These are phyloP conservation scores for Peronosclerospora sorghi DNA, from an alignment of 352 stramenopile genomes.

Conservation along the genomic window DNA sequence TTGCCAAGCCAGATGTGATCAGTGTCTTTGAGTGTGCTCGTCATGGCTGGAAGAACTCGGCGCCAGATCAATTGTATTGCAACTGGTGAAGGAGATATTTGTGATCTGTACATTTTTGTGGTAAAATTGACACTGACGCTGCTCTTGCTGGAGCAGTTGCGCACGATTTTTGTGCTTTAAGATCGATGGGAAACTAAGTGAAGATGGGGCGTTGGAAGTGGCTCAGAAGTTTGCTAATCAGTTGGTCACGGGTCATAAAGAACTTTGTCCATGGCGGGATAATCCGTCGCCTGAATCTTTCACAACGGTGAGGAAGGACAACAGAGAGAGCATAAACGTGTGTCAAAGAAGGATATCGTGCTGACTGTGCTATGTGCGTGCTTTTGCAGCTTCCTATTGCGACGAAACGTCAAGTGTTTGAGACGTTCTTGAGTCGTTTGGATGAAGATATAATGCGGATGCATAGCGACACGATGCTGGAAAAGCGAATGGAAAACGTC, in stretches of 20 bases:
- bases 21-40: slow-evolving; percentile 36
- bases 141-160: slow-evolving; percentile 18
- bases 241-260: slow-evolving; percentile 28
- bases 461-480: slow-evolving; percentile 4
- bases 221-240: slow-evolving; percentile 27
- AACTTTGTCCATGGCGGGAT: slow-evolving; percentile 43
- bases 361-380: neutral
- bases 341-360: neutral
- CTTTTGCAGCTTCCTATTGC: slow-evolving; percentile 24
- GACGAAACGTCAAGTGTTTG: slow-evolving; percentile 20
- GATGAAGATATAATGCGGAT: slow-evolving; percentile 6
- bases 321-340: neutral
- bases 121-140: slow-evolving; percentile 4
- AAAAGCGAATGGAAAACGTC: slow-evolving; percentile 10
- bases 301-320: slow-evolving; percentile 25
- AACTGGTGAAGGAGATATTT: slow-evolving; percentile 12
- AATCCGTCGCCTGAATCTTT: slow-evolving; percentile 52
- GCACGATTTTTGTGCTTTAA: slow-evolving; percentile 37
- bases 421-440: slow-evolving; percentile 16
- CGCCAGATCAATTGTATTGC: slow-evolving; percentile 35
- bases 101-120: neutral
- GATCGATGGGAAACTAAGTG: slow-evolving; percentile 41
- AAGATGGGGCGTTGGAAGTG: slow-evolving; percentile 24
- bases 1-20: slow-evolving; percentile 44
- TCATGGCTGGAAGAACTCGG: slow-evolving; percentile 40